A percentile compares a stretch with the other conserved stretches of the same genome.
These are phyloP conservation scores for Neurospora intermedia DNA, from an alignment of 495 filamentous ascomycete genomes.

Conservation along the genomic window DNA sequence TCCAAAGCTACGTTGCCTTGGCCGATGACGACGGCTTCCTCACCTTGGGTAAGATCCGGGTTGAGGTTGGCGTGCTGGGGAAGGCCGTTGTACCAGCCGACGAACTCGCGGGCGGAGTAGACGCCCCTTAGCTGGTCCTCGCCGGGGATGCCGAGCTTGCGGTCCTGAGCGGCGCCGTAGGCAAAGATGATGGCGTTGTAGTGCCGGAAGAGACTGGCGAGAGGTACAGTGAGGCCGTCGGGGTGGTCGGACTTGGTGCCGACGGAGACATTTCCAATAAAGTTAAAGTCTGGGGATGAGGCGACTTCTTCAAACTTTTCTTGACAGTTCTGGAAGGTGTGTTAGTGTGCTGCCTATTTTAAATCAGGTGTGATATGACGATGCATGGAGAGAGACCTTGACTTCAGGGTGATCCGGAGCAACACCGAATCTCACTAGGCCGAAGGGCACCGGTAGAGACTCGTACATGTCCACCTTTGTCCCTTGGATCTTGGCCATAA, in stretches of 20 bases:
- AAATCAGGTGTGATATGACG: background rate
- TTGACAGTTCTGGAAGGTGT: conserved; percentile 65
- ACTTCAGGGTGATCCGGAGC: conserved; percentile 97
- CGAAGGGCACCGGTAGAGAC: conserved; percentile 82
- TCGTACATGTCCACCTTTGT: conserved; percentile 93
- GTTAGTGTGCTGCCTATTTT: background rate
- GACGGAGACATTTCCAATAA: conserved; percentile 80
- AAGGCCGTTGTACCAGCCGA: conserved; percentile 96
- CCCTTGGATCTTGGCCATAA: conserved; percentile 61
- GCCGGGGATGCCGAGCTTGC: conserved; percentile 66
- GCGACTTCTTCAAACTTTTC: conserved; percentile 88
- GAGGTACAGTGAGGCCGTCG: conserved; percentile 46
- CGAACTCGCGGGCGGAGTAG: conserved; percentile 84
- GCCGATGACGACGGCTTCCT: conserved; percentile 81
- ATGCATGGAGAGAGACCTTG: conserved; percentile 48
- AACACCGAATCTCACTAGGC: conserved; percentile 84
- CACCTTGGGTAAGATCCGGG: conserved; percentile 65
- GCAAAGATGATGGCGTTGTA: conserved; percentile 91
- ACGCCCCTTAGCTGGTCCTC: conserved; percentile 62
- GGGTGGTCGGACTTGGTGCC: conserved; percentile 43
- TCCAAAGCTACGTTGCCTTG: conserved; percentile 96
- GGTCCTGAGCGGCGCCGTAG: conserved; percentile 82
- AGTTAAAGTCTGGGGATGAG: conserved; percentile 68
- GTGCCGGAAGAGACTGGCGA: conserved; percentile 60
- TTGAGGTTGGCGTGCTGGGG: conserved; percentile 70